Percentiles rank a stretch among this genome's conserved stretches.
These are phyloP conservation scores for Phlebiopsis flavidoalba DNA, from an alignment of 768 basidiomycete species.

Conservation along the genomic window DNA sequence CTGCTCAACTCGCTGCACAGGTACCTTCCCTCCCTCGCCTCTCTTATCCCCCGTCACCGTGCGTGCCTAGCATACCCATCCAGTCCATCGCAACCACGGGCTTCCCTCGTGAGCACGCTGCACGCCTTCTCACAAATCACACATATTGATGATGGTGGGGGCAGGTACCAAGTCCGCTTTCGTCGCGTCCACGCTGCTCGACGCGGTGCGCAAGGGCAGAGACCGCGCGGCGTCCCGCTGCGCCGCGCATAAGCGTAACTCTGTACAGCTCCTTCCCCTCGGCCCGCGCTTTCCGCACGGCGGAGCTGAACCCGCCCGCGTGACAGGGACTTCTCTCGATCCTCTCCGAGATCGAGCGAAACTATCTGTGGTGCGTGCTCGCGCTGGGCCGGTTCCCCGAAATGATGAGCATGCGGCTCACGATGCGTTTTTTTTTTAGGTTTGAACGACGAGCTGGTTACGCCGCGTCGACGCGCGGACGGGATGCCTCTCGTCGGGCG, in stretches of 20 bases:
- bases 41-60: too few relatives aligned
- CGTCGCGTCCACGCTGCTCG: slow-evolving; percentile 85
- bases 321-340: slow-evolving; percentile 83
- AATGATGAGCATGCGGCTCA: not conserved
- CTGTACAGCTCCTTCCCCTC: slow-evolving; percentile 44
- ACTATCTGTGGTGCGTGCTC: slow-evolving; percentile 69
- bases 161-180: slow-evolving; percentile 92
- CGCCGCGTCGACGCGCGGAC: slow-evolving; percentile 51
- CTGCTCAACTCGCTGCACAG: slow-evolving; percentile 82
- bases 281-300: not conserved
- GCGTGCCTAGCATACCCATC: slow-evolving; percentile 92
- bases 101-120: slow-evolving; percentile 46
- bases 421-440: slow-evolving; percentile 26
- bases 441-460: slow-evolving; percentile 72
- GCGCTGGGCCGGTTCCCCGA: slow-evolving; percentile 4
- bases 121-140: not conserved
- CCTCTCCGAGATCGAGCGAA: slow-evolving; percentile 85
- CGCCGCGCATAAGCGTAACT: slow-evolving; percentile 85
- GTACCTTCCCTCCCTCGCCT: slow-evolving; percentile 29
- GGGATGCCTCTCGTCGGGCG: slow-evolving; percentile 38
- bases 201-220: slow-evolving; percentile 68
- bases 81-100: slow-evolving; percentile 90
- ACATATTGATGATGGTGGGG: slow-evolving; percentile 4
- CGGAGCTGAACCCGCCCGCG: not conserved
- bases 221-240: slow-evolving; percentile 74